Conservation (phyloP, 1,139 yeast genomes). For the Candida sp. region DNA sequence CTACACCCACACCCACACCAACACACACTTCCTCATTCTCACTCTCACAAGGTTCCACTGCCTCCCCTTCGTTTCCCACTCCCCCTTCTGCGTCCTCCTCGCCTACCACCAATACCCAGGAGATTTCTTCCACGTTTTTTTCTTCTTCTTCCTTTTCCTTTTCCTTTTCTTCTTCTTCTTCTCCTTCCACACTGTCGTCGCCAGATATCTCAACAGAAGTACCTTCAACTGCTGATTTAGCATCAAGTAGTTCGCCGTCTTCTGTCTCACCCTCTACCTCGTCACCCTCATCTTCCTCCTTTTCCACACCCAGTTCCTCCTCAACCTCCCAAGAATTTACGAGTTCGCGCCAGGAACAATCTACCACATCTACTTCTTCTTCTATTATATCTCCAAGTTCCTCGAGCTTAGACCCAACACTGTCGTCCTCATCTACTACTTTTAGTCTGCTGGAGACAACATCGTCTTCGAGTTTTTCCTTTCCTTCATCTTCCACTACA, state of each 20-base stretch:
- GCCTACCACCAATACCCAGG: neutral
- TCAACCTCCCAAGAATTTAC: neutral
- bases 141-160: neutral
- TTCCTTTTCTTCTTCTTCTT: constrained; percentile 1
- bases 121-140: neutral
- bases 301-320: neutral
- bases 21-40: neutral
- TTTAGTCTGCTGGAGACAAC: neutral
- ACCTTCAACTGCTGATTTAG: neutral
- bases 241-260: neutral
- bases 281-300: neutral
- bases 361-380: neutral
- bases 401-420: neutral
- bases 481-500: constrained; percentile 2
- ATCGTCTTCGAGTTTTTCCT: neutral
- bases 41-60: neutral
- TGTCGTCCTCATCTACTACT: constrained; percentile 3
- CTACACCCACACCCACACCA: neutral
- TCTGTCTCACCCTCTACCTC: neutral
- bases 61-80: neutral
- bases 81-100: neutral
- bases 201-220: neutral
- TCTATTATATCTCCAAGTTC: neutral
- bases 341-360: neutral
- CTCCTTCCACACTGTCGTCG: constrained; percentile 2